Base-by-base conservation (phyloP, 2,329 filamentous ascomycete genomes). In the Talaromyces sp. region DNA sequence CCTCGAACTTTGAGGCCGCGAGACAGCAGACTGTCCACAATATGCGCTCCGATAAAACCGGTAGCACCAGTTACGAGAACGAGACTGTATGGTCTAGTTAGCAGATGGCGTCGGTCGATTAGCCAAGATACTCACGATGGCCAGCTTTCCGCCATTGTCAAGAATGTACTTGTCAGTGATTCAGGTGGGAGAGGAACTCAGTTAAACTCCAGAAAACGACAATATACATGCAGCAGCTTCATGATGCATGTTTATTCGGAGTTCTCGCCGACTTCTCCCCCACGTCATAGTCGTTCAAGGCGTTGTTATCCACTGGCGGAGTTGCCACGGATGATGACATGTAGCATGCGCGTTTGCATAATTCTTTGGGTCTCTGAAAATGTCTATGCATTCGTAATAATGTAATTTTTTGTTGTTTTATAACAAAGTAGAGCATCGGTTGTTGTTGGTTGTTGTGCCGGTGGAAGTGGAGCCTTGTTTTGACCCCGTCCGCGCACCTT, bases 11-110 rank as follows among this genome's bases (percentile, higher is more conserved):
- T 61, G 28, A 64, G 55, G 13, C 65, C 64, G 25, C 61, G 58
- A 5, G 59, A 32, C 11, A 67, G 63, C 11, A 67, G 59, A 11
- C 55, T 59, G n/a, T 66, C 62, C 6, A 69, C 63, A 1, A 67
- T 65, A 49, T 71, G 66, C 7, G 69, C 69, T 19, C 70, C 70
- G 11, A 72, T 66, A 62, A 69, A 70, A 49, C 70, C 70, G 22
- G 69, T 70, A 2, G 65, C 68, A 3, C 70, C 70, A 1, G 69
- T 71, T 19, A 70, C 65, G 42, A 70, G 65, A 30, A 69, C 64
- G 53, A 61, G 44, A 25, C 44, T 47, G 19, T 3, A 3, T 47
- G 5, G 11, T 22, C 19, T 47, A 11, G 9, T 47, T 47, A 47
- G 44, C n/a, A 25, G 44, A 25, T 25, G 19, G 9, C n/a, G 19